Conservation (phyloP, 805 yeast species). For the Schizosaccharomyces cryophilus region DNA sequence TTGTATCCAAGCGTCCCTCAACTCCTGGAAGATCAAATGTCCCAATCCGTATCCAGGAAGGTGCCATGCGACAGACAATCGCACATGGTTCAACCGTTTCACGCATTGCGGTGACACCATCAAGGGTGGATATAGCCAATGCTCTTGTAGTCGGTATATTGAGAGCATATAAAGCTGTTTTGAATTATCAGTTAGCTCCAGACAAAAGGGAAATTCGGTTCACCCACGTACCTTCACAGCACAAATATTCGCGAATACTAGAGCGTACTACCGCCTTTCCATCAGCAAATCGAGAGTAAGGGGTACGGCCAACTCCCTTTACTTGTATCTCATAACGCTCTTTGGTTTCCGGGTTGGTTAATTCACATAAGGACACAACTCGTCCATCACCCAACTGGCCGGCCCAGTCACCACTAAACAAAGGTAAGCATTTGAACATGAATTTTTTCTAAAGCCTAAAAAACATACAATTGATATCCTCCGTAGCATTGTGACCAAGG, state of each 20-base stretch:
- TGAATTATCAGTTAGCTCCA: background rate
- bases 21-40: conserved; percentile 62
- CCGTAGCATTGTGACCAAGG: conserved; percentile 88
- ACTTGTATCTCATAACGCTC: conserved; percentile 42
- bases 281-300: conserved; percentile 84
- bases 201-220: no score
- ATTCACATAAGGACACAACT: conserved; percentile 57
- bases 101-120: conserved; percentile 55
- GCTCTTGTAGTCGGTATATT: conserved; percentile 80
- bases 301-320: conserved; percentile 75
- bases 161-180: conserved; percentile 23
- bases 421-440: background rate
- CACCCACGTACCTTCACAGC: background rate
- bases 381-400: conserved; percentile 96
- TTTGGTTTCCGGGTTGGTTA: conserved; percentile 22
- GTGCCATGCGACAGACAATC: conserved; percentile 59
- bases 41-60: conserved; percentile 70
- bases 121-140: conserved; percentile 42
- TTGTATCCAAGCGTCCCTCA: conserved; percentile 41
- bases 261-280: conserved; percentile 85
- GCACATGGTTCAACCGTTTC: conserved; percentile 53
- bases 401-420: conserved; percentile 50
- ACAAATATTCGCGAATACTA: conserved; percentile 65
- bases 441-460: background rate
- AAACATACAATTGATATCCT: conserved; percentile 51